Base-by-base conservation (phyloP, 176 grass and related monocot species). In the Triticum turgidum region DNA sequence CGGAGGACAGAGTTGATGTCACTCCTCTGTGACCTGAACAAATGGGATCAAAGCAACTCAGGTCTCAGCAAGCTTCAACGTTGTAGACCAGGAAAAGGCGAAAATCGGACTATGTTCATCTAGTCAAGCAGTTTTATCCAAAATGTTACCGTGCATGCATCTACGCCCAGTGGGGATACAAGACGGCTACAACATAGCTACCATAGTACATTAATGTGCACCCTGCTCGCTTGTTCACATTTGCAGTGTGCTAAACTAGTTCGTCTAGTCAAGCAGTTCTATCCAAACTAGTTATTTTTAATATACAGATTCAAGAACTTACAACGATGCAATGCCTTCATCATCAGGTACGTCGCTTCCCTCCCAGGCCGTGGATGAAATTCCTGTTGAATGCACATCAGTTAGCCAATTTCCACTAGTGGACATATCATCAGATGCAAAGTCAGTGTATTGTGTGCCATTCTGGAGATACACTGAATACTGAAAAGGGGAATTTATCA, bases 1-100 rank as follows among this genome's bases (percentile, higher is more conserved):
- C 87, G 88, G 56, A 98, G 91, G 77, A 98, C 70, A 18, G 90
- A 87, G 33, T 82, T 56, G 63, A 98, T 78, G 4, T 91, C 76
- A 42, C 56, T 85, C 68, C 32, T 87, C 82, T 88, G 89, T 82
- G 91, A 93, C 83, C 93, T 96, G 89, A 89, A 82, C 29, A 88
- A 86, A 87, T 51, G 68, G 27, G 4, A 86, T 17, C 33, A 56
- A 67, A 41, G 21, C 5, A 29, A 69, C 8, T 52, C 41, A 75
- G 67, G 39, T 44, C 54, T 89, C 69, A 89, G 66, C 42, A 54
- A 45, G 37, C 14, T 65, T 85, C 24, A 65, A 21, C 69, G 76
- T 58, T 58, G 12, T 35, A 41, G 21, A 34, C 6, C 34, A 62
- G 49, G 22, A 80, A 70, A 65, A 83, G 69, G 9, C 18, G 75